These are phyloP conservation scores for Cercophora scortea DNA, from an alignment of 495 filamentous ascomycete species.

Conservation along the genomic window DNA sequence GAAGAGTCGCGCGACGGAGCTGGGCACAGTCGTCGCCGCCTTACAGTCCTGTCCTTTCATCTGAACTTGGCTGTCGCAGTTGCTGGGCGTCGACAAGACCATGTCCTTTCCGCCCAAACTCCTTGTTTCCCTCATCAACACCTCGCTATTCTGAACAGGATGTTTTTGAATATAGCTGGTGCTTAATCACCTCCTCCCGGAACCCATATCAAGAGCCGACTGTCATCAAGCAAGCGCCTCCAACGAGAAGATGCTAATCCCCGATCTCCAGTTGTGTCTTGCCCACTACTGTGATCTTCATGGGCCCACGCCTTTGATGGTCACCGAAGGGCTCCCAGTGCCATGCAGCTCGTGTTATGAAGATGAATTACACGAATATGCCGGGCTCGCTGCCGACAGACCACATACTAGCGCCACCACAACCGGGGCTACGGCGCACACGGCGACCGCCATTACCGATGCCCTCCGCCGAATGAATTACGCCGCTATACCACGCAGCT, in stretches of 20 bases:
- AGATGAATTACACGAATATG: constrained; percentile 19
- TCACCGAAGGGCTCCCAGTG: constrained; percentile 79
- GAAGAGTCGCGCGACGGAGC: neutral
- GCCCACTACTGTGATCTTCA: constrained; percentile 96
- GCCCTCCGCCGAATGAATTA: constrained; percentile 34
- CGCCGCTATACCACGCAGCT: constrained; percentile 24
- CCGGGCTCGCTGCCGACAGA: constrained; percentile 11
- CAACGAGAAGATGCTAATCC: constrained; percentile 27
- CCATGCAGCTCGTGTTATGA: constrained; percentile 69
- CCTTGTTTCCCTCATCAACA: neutral
- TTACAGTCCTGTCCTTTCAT: neutral
- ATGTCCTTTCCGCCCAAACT: neutral
- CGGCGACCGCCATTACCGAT: constrained; percentile 27
- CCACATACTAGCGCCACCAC: constrained; percentile 25
- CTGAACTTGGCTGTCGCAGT: neutral
- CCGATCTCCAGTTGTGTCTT: constrained; percentile 67
- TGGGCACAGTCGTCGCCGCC: neutral
- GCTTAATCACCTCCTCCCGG: too few relatives aligned
- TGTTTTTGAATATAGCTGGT: too few relatives aligned
- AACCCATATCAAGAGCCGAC: neutral
- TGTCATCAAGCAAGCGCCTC: neutral
- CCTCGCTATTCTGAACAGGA: neutral
- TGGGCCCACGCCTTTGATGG: constrained; percentile 90
- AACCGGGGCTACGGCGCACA: constrained; percentile 19
- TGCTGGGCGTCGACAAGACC: neutral